These are phyloP conservation scores for Phyllosticta citribraziliensis DNA, from an alignment of 2,329 filamentous ascomycete genomes.

Conservation along the genomic window DNA sequence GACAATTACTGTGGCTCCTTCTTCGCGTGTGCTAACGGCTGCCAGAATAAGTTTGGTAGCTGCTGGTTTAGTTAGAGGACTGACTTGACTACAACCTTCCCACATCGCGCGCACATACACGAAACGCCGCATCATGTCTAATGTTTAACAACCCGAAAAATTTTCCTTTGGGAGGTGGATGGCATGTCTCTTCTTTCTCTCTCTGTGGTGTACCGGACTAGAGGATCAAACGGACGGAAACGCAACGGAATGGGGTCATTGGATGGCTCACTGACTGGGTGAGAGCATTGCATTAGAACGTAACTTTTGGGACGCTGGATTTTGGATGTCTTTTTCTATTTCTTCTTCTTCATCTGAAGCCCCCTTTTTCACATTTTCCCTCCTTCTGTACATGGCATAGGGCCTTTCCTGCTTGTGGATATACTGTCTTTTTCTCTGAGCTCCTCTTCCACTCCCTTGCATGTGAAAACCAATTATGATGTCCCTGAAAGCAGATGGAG, in stretches of 20 bases:
- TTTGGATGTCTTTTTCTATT: neutral
- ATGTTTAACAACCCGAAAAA: neutral
- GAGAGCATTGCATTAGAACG: neutral
- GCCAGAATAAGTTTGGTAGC: slow-evolving; percentile 22
- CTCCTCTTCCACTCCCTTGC: too few species aligned
- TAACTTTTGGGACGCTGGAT: neutral
- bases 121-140: neutral
- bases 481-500: too few species aligned
- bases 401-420: neutral
- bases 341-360: neutral
- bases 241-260: neutral
- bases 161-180: neutral
- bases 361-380: neutral
- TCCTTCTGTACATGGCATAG: neutral
- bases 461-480: too few species aligned
- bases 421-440: neutral
- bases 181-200: neutral
- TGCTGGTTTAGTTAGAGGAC: neutral
- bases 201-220: too few species aligned
- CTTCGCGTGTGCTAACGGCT: slow-evolving; percentile 24
- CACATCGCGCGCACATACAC: neutral
- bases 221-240: neutral
- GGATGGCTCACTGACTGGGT: neutral
- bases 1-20: slow-evolving; percentile 18
- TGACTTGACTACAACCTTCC: neutral